Conservation (phyloP, 805 yeast species). For the Saturnispora saitoi region DNA sequence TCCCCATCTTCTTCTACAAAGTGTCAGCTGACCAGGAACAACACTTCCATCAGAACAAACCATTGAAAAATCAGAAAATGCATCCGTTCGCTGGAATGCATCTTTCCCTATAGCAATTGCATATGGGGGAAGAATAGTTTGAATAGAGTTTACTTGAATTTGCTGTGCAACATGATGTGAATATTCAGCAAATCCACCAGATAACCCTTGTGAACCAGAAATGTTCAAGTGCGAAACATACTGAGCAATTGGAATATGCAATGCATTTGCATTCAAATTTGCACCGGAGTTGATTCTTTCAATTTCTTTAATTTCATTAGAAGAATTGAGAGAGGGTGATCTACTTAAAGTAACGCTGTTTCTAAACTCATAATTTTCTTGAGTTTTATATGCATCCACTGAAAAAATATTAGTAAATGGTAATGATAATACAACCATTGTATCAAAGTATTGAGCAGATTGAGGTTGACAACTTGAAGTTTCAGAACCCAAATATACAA, state of each 20-base stretch:
- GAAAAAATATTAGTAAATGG: conserved; percentile 43
- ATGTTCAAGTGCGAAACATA: not conserved
- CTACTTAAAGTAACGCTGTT: not conserved
- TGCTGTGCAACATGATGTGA: conserved; percentile 72
- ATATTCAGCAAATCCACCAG: conserved; percentile 53
- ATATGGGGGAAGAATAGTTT: conserved; percentile 66
- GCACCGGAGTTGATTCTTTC: not conserved
- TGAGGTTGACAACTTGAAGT: conserved; percentile 35
- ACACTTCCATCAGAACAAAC: conserved; percentile 62
- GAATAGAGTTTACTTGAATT: conserved; percentile 52
- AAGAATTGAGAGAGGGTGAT: not conserved
- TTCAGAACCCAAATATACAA: conserved; percentile 44
- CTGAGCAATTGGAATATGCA: not conserved
- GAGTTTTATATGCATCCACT: not conserved
- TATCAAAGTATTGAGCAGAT: conserved; percentile 39
- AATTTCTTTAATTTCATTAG: not conserved
- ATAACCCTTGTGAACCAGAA: conserved; percentile 3
- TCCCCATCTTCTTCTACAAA: conserved; percentile 74
- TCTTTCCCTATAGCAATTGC: conserved; percentile 73
- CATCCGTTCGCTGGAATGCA: conserved; percentile 58
- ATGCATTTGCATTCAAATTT: not conserved
- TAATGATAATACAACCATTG: conserved; percentile 40
- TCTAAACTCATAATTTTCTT: not conserved
- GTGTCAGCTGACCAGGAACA: conserved; percentile 50
- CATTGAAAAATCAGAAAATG: conserved; percentile 64